Conservation (phyloP, 2,329 filamentous ascomycete species). For the Colletotrichum eremochloae region DNA sequence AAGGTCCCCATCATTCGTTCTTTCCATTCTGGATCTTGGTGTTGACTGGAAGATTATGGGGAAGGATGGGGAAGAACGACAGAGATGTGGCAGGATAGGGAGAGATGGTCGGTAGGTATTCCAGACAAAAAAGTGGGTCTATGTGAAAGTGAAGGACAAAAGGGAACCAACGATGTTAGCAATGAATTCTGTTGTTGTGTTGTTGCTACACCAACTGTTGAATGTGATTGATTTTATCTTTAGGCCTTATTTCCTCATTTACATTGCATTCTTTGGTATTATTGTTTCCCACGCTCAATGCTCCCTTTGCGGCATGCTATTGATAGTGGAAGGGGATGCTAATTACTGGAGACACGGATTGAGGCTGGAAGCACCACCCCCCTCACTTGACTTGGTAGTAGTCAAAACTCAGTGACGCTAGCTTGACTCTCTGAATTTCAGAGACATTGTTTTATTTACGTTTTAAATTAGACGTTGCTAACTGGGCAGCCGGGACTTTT, state of each 20-base stretch:
- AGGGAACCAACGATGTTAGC: not conserved
- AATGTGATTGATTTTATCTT: not conserved
- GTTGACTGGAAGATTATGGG: not conserved
- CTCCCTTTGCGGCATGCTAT: not conserved
- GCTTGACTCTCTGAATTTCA: no score
- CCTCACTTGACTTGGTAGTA: not conserved
- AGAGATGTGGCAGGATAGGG: conserved; percentile 5
- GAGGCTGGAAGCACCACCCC: not conserved
- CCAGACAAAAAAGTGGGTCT: conserved; percentile 6
- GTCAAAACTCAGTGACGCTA: not conserved
- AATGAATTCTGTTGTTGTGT: not conserved
- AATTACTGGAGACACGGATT: not conserved
- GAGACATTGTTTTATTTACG: not conserved
- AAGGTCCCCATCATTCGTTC: not conserved
- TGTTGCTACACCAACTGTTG: not conserved
- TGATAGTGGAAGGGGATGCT: not conserved
- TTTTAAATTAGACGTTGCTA: not conserved
- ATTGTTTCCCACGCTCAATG: not conserved
- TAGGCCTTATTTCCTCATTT: no score
- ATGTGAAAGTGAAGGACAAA: not conserved
- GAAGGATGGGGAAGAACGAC: not conserved
- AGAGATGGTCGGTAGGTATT: not conserved
- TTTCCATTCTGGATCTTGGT: not conserved
- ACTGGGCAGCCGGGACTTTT: not conserved
- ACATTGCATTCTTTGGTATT: not conserved